Percentiles rank a stretch among this genome's conserved stretches.
Evolutionary conservation across 352 stramenopile genomes (phyloP).

Genomic region (Phytopythium litorale): DNA sequence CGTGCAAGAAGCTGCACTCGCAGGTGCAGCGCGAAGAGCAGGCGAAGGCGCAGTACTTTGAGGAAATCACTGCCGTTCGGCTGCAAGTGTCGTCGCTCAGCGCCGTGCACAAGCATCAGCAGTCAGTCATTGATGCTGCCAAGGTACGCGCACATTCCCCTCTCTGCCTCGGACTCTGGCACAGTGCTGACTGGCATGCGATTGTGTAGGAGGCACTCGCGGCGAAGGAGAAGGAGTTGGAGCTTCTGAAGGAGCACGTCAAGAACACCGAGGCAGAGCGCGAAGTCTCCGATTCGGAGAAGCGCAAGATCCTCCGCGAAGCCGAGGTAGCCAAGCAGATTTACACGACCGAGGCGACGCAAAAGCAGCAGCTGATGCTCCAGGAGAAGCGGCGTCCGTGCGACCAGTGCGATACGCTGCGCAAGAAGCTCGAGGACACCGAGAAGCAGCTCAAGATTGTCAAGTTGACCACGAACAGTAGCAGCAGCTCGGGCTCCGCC

Average conservation of each 20-base stretch:
- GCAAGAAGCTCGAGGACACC: constrained; percentile 47
- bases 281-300: constrained; percentile 47
- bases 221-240: constrained; percentile 54
- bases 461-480: constrained; percentile 16
- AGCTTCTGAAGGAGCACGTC: constrained; percentile 64
- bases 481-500: constrained; percentile 17
- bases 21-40: constrained; percentile 65
- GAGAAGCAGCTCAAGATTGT: constrained; percentile 38
- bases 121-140: constrained; percentile 52
- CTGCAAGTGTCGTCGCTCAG: constrained; percentile 72
- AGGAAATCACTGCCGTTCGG: constrained; percentile 65
- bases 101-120: constrained; percentile 78
- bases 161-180: not conserved
- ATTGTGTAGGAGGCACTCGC: constrained; percentile 41
- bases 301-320: constrained; percentile 50
- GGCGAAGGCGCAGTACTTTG: constrained; percentile 64
- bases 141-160: constrained; percentile 31
- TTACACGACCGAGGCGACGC: constrained; percentile 44
- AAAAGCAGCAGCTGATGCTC: constrained; percentile 48
- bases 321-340: constrained; percentile 64
- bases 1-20: constrained; percentile 68
- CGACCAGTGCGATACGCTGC: constrained; percentile 46
- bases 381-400: constrained; percentile 56
- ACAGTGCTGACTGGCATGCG: not conserved
- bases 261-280: constrained; percentile 51